phyloP scores from a whole-genome alignment of 2,329 filamentous ascomycete species.

The Camillea tinctor region DNA sequence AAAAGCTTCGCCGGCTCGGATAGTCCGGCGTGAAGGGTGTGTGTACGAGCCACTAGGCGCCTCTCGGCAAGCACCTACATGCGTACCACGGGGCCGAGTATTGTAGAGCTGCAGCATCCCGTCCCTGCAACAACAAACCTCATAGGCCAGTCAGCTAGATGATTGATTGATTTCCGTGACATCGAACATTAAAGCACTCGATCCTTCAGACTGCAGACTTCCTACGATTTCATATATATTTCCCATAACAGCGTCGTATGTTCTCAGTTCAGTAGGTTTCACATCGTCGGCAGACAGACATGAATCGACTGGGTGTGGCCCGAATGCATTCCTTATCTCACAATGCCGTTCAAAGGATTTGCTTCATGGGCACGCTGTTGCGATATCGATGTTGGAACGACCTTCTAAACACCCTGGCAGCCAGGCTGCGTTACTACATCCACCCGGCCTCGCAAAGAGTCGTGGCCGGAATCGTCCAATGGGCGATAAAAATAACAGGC shows the following conservation, averaged over 20 bases:
- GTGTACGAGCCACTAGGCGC: not conserved
- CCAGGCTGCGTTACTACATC: conserved; percentile 11
- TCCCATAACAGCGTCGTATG: not conserved
- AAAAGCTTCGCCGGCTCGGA: not conserved
- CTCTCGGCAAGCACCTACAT: not conserved
- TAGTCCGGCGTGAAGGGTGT: not conserved
- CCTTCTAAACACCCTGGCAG: not conserved
- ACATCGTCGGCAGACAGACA: not conserved
- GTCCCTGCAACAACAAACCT: not conserved
- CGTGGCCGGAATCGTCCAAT: conserved; percentile 23
- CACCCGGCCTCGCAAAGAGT: conserved; percentile 11
- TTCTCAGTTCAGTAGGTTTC: not conserved
- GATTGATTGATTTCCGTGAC: not conserved
- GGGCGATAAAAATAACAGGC: conserved; percentile 24
- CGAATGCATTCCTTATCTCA: not conserved
- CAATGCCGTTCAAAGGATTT: not conserved
- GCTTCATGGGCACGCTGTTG: not conserved
- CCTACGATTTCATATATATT: not conserved
- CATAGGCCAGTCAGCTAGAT: not conserved
- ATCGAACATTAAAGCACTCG: not conserved
- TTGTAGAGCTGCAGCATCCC: not conserved
- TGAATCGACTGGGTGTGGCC: not conserved
- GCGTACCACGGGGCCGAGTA: not conserved
- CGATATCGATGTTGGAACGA: not conserved
- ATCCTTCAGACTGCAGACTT: not conserved